Base-by-base conservation (phyloP, 2,329 filamentous ascomycete genomes). In the Xylariaceae sp. region DNA sequence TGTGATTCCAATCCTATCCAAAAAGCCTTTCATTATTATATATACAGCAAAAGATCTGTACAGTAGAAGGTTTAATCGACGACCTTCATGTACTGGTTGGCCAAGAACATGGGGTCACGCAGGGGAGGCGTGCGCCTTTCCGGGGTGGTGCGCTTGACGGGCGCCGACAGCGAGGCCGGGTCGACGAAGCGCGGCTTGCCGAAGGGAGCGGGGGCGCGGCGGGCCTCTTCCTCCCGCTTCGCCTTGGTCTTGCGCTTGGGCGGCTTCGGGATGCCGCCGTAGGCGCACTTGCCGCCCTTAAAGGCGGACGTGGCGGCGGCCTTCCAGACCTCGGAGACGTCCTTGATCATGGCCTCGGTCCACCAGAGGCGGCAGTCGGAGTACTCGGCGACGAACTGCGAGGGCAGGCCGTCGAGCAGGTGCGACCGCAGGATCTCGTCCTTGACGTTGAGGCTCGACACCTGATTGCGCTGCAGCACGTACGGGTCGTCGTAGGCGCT, bases 311-410 rank as follows among this genome's bases (percentile, higher is more conserved):
- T 47, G 0, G 65, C 66, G 2, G 64, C 61, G 5, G 64, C 60
- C 52, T 67, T 67, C 71, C 71, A 75, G 14, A 69, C 55, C 27
- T 65, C 65, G 8, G 59, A 60, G 31, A 70, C 61, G 44, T 73
- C 67, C 7, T 55, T 61, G 32, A 70, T 49, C 66, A 73, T 74
- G n/a, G 59, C 61, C 23, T 61, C 60, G 3, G 70, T 73, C 59
- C 69, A 74, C 56, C 65, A 73, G 17, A 75, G 64, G 12, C 71
- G 62, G 52, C 71, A 75, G 50, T 73, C 70, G 2, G 65, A 59
- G 16, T 66, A 56, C 53, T 74, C 68, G 31, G 63, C 64, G 2
- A 70, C 54, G 43, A 66, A 75, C 46, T 75, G 71, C 12, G 71
- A 59, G 3, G 71, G 71, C 0, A 60, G 49, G 9, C 65, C 64